These are phyloP conservation scores for Lactarius deliciosus DNA, from an alignment of 768 basidiomycete genomes.

Conservation along the genomic window DNA sequence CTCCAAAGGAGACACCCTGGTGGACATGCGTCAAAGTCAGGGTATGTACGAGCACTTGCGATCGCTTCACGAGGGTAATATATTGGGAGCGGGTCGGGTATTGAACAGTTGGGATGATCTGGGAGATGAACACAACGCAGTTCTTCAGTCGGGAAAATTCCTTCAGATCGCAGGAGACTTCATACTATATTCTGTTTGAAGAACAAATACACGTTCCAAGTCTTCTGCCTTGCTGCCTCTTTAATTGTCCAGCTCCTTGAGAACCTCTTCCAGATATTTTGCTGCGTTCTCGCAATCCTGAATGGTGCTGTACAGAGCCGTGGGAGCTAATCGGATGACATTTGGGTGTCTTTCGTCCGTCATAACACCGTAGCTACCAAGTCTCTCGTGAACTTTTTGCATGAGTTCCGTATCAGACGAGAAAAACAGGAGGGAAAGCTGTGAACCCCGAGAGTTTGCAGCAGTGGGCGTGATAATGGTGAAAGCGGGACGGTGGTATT, in stretches of 20 bases:
- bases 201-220: not conserved
- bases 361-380: slow-evolving; percentile 73
- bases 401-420: slow-evolving; percentile 62
- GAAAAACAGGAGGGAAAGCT: slow-evolving; percentile 83
- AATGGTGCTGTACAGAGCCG: slow-evolving; percentile 83
- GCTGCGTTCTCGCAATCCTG: slow-evolving; percentile 75
- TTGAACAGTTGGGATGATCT: slow-evolving; percentile 43
- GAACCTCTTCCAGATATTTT: slow-evolving; percentile 57
- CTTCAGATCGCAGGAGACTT: slow-evolving; percentile 47
- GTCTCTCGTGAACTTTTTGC: slow-evolving; percentile 59
- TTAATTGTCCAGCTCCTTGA: slow-evolving; percentile 38
- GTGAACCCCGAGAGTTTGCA: slow-evolving; percentile 71
- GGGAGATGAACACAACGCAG: slow-evolving; percentile 53
- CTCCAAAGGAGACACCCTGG: slow-evolving; percentile 66
- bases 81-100: slow-evolving; percentile 31
- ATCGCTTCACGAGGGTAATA: slow-evolving; percentile 37
- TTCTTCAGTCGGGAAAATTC: slow-evolving; percentile 47
- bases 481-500: slow-evolving; percentile 48
- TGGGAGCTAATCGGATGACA: slow-evolving; percentile 86
- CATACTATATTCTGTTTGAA: slow-evolving; percentile 32
- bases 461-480: slow-evolving; percentile 89
- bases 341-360: slow-evolving; percentile 92
- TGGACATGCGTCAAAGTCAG: slow-evolving; percentile 62
- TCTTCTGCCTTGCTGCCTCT: too few relatives aligned
- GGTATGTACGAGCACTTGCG: slow-evolving; percentile 57